Evolutionary conservation across 768 basidiomycete genomes (phyloP).

Genomic region (Hygrophorus pudorinus): DNA sequence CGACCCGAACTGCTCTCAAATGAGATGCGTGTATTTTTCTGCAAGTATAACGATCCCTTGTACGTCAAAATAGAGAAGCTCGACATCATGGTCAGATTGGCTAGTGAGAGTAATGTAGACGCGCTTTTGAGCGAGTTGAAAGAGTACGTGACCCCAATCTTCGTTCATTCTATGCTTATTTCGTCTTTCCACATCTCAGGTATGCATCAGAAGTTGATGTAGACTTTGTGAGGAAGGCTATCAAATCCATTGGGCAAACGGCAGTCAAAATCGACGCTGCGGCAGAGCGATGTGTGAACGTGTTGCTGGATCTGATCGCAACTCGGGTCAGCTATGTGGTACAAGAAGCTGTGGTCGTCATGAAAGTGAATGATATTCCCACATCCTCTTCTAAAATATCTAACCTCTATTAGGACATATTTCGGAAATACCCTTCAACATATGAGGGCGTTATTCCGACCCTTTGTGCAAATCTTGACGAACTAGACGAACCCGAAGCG

Average conservation of each 20-base stretch:
- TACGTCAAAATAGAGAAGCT: slow-evolving; percentile 98
- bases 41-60: slow-evolving; percentile 99
- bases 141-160: slow-evolving; percentile 50
- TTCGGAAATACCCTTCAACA: slow-evolving; percentile 91
- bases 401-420: slow-evolving; percentile 66
- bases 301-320: slow-evolving; percentile 84
- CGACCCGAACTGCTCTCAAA: slow-evolving; percentile 82
- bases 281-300: slow-evolving; percentile 91
- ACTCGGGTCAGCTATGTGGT: slow-evolving; percentile 96
- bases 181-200: slow-evolving; percentile 27
- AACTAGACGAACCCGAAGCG: slow-evolving; percentile 95
- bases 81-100: slow-evolving; percentile 95
- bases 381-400: background rate
- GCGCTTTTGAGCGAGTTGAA: slow-evolving; percentile 91
- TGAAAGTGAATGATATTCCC: slow-evolving; percentile 62
- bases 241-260: slow-evolving; percentile 94
- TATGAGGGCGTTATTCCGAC: slow-evolving; percentile 98
- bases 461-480: slow-evolving; percentile 89
- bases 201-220: slow-evolving; percentile 98
- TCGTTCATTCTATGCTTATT: background rate
- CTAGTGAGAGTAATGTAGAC: slow-evolving; percentile 86
- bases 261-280: slow-evolving; percentile 92
- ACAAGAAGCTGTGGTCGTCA: slow-evolving; percentile 96
- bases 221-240: slow-evolving; percentile 91
- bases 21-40: slow-evolving; percentile 99